phyloP scores from a whole-genome alignment of 768 basidiomycete genomes.

The Coprinopsis marcescibilis region DNA sequence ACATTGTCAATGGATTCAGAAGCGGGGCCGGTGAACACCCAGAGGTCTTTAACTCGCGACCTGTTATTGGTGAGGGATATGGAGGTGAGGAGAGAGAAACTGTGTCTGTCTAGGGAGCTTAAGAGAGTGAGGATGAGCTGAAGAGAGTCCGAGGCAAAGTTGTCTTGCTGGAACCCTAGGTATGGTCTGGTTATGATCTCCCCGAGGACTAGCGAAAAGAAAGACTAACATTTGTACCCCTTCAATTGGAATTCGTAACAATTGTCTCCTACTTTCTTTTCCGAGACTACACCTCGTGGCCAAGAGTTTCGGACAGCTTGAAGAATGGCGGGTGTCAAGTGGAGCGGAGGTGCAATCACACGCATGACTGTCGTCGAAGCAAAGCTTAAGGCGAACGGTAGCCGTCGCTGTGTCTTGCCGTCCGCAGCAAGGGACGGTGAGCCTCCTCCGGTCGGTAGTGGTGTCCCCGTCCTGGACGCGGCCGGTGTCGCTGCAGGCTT shows the following conservation, averaged over 20 bases:
- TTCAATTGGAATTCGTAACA: conserved; percentile 79
- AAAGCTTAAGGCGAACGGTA: conserved; percentile 72
- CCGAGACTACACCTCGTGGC: conserved; percentile 74
- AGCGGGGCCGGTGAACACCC: conserved; percentile 65
- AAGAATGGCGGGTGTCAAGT: conserved; percentile 74
- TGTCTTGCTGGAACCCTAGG: conserved; percentile 78
- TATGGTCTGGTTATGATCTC: neutral
- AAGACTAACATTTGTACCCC: conserved; percentile 62
- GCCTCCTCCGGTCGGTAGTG: conserved; percentile 24
- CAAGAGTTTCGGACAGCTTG: conserved; percentile 72
- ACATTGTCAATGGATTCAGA: no score
- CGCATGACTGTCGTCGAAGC: conserved; percentile 60
- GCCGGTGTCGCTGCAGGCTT: conserved; percentile 30
- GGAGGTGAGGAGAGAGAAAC: conserved; percentile 64
- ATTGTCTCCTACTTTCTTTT: conserved; percentile 67
- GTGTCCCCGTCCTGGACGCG: conserved; percentile 25
- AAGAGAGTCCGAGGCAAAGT: conserved; percentile 68
- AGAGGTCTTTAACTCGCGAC: conserved; percentile 70
- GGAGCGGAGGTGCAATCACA: conserved; percentile 71
- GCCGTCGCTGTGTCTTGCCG: conserved; percentile 26
- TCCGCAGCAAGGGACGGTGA: conserved; percentile 29
- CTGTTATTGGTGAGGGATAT: conserved; percentile 66
- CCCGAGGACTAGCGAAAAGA: neutral
- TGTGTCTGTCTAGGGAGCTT: conserved; percentile 58
- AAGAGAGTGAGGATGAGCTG: conserved; percentile 65